Evolutionary conservation across 164 flowering plant species (phyloP).

Genomic region (Malania oleifera): DNA sequence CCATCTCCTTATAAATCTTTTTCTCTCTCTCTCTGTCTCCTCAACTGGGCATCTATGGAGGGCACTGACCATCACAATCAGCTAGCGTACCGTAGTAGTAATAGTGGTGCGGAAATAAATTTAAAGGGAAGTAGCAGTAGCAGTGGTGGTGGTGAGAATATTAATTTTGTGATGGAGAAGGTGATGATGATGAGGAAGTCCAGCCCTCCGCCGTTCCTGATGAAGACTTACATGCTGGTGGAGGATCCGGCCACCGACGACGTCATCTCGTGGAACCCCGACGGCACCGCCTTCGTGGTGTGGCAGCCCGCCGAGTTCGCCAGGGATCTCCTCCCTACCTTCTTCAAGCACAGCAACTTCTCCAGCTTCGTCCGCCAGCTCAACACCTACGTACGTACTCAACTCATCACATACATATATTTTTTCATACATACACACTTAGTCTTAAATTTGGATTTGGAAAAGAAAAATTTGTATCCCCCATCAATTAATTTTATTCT

Average conservation of each 20-base stretch:
- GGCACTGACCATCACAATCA: no score
- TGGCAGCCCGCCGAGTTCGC: constrained; percentile 84
- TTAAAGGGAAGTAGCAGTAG: no score
- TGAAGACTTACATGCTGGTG: constrained; percentile 66
- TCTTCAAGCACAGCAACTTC: constrained; percentile 86
- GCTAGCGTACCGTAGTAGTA: no score
- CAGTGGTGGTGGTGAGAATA: no score
- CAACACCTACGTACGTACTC: constrained; percentile 72
- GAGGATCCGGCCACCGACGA: constrained; percentile 62
- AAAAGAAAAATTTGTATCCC: no score
- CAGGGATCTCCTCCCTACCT: constrained; percentile 71
- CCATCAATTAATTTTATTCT: no score
- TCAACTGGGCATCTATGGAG: no score
- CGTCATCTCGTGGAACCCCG: constrained; percentile 65
- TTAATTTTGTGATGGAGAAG: neutral
- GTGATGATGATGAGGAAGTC: constrained; percentile 28
- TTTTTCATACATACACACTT: no score
- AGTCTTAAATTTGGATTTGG: no score
- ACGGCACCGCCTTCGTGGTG: constrained; percentile 68
- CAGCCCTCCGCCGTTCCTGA: constrained; percentile 56
- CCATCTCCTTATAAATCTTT: neutral
- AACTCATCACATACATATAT: no score
- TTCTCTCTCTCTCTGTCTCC: neutral
- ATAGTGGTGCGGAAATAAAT: no score
- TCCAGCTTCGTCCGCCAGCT: constrained; percentile 92